These are phyloP conservation scores for Hawksworthiomyces lignivorus DNA, from an alignment of 2,329 filamentous ascomycete genomes.

Conservation along the genomic window DNA sequence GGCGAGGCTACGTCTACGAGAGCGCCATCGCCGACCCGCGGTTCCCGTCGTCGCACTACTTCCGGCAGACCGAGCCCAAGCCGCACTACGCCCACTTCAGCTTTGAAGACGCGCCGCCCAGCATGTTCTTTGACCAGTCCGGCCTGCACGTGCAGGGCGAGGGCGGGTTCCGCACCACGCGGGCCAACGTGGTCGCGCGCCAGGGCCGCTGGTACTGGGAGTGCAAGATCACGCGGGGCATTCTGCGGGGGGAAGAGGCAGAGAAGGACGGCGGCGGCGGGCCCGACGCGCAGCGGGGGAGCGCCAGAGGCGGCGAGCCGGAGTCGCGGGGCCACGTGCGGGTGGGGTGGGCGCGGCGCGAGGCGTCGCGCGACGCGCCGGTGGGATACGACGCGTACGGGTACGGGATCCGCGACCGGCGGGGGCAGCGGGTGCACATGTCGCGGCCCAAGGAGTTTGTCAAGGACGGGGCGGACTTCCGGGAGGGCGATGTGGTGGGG, in stretches of 20 bases:
- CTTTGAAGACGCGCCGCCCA: conserved; percentile 83
- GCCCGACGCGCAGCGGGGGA: too few species aligned
- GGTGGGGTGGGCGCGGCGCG: conserved; percentile 76
- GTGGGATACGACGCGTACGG: conserved; percentile 89
- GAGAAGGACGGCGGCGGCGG: conserved; percentile 72
- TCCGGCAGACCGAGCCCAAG: conserved; percentile 77
- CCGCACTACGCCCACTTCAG: conserved; percentile 81
- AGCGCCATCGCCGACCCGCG: conserved; percentile 84
- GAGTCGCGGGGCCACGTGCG: conserved; percentile 60
- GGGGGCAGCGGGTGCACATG: conserved; percentile 87
- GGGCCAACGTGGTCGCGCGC: conserved; percentile 82
- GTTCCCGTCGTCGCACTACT: conserved; percentile 81
- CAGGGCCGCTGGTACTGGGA: conserved; percentile 94
- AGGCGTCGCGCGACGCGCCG: conserved; percentile 74
- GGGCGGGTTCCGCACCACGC: conserved; percentile 85
- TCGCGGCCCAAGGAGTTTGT: conserved; percentile 91
- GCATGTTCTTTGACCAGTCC: conserved; percentile 72
- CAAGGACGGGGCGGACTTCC: conserved; percentile 66
- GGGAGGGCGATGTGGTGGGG: conserved; percentile 88
- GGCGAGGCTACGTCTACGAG: conserved; percentile 76
- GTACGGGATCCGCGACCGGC: conserved; percentile 83
- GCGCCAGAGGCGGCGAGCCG: conserved; percentile 33
- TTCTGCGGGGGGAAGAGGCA: too few species aligned
- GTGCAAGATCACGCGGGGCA: conserved; percentile 75
- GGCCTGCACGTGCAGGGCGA: conserved; percentile 77